Evolutionary conservation across 2,329 filamentous ascomycete genomes (phyloP), one percentile per base, ranked within the genome.

Genomic region (Fusarium sp.): DNA sequence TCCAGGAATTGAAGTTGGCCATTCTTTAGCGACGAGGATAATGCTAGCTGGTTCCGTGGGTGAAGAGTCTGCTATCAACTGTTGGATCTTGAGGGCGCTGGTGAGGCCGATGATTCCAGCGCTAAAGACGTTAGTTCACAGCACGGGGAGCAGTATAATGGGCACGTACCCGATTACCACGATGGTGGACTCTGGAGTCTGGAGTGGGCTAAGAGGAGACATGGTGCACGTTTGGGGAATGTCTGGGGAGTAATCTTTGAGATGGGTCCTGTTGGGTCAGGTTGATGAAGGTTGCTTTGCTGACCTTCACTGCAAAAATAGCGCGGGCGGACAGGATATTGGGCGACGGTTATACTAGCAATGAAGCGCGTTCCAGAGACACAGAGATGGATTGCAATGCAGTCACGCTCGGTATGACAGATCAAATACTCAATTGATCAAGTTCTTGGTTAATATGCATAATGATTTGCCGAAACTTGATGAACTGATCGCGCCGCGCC

Each of bases 91-190:
- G 18, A 86, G 72, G 45, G 85, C 85, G 41, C 78, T 77, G 62
- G 82, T 83, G 18, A 88, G 78, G 56, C 85, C 86, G 41, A 83
- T 84, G 36, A 88, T 81, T 20, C 86, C 86, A 68, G 85, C 85
- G 49, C 86, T 87, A 42, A 1, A 10, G 6, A 15, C 4, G 12
- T n/a, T 11, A 41, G 28, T 12, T 20, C 10, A 12, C 1, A 3
- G 6, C 5, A 26, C 8, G 2, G 3, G 15, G 3, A 2, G 2
- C 3, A 2, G 9, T 1, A 7, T 7, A 2, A 11, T 16, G 13
- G 8, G 6, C 4, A 30, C 65, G 54, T 73, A 76, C 76, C 76
- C 76, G 1, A 77, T 59, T 1, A 77, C 72, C 20, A 77, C 68
- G n/a, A 77, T 63, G 1, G 75, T 74, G 8, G 71, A 50, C 11